Evolutionary conservation across 805 yeast genomes (phyloP), one percentile per base, ranked within the genome.

Genomic region (Candida sakaeoensis): DNA sequence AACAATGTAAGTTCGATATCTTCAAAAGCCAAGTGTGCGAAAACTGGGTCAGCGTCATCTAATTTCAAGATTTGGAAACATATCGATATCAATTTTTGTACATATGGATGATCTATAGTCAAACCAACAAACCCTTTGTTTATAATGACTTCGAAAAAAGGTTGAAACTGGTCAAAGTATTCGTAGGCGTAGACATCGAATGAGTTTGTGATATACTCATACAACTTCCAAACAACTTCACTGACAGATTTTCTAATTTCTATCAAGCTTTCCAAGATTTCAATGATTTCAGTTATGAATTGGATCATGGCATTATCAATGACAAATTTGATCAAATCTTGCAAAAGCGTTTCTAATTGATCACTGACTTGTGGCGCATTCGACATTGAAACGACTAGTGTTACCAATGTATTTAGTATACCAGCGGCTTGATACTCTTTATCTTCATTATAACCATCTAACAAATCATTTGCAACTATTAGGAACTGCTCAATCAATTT

Each of bases 401-500:
- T 65, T 10, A 68, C 60, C 41, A 69, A 57, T 15, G 73, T 69
- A 44, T 55, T 64, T 47, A 69, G 55, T 14, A 68, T 58, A 27
- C 74, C 74, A 25, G 64, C 54, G 7, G 72, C 74, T 50, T 67
- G 72, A 46, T 61, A 65, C 48, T 69, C 73, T 50, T 67, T 67
- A 45, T 67, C 70, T 42, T 56, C 61, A 29, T 41, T 31, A 40
- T 52, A 54, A 39, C 48, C 44, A 3, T 61, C 66, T 39, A 62
- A 52, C 22, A 56, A 60, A 37, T 90, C 96, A 35, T 70, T 64
- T 2, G 90, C 84, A 19, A 87, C 57, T 47, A 74, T 70, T 53
- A 85, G 53, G 53, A 90, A 88, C 56, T 91, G 96, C 41, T 80
- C 80, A 12, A 80, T 79, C 52, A 84, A 67, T 55, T 78, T 75